Evolutionary conservation across 495 filamentous ascomycete genomes (phyloP).

Genomic region (Hypoxylon lenormandii): DNA sequence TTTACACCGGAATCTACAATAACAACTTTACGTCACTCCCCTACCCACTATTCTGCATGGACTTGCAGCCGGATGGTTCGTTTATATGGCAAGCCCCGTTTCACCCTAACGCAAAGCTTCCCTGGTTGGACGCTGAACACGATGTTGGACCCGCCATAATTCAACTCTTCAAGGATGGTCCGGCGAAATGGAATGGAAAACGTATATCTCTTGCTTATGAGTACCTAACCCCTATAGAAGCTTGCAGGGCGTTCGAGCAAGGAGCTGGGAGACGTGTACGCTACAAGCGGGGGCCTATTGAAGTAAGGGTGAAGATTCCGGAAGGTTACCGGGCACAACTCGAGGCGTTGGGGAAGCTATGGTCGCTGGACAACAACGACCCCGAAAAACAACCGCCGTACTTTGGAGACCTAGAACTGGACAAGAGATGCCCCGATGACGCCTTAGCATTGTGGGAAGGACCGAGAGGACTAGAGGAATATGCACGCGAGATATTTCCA

Average conservation of each 20-base stretch:
- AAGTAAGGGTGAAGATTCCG: constrained; percentile 86
- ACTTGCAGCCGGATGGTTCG: constrained; percentile 80
- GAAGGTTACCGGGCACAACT: constrained; percentile 91
- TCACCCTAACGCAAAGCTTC: constrained; percentile 83
- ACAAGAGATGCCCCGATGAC: constrained; percentile 72
- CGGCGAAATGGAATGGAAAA: constrained; percentile 86
- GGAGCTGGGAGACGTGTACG: constrained; percentile 81
- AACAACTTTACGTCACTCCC: constrained; percentile 97
- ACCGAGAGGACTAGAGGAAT: constrained; percentile 90
- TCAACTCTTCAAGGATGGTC: constrained; percentile 94
- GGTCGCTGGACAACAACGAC: constrained; percentile 68
- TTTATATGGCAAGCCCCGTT: constrained; percentile 97
- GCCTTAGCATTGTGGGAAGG: constrained; percentile 89
- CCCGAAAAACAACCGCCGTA: constrained; percentile 65
- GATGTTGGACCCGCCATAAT: constrained; percentile 94
- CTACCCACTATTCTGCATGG: constrained; percentile 95
- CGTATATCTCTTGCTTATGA: constrained; percentile 95
- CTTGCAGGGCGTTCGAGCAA: constrained; percentile 79
- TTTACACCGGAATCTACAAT: constrained; percentile 97
- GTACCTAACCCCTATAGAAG: constrained; percentile 83
- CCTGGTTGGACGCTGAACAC: constrained; percentile 98
- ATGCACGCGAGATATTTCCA: constrained; percentile 93
- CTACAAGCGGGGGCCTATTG: constrained; percentile 81
- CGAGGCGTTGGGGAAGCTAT: constrained; percentile 75
- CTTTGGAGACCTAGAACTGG: constrained; percentile 66